Evolutionary conservation across 768 basidiomycete species (phyloP), one percentile per base, ranked within the genome.

Genomic region (Xerocomus brunneocitrinus): DNA sequence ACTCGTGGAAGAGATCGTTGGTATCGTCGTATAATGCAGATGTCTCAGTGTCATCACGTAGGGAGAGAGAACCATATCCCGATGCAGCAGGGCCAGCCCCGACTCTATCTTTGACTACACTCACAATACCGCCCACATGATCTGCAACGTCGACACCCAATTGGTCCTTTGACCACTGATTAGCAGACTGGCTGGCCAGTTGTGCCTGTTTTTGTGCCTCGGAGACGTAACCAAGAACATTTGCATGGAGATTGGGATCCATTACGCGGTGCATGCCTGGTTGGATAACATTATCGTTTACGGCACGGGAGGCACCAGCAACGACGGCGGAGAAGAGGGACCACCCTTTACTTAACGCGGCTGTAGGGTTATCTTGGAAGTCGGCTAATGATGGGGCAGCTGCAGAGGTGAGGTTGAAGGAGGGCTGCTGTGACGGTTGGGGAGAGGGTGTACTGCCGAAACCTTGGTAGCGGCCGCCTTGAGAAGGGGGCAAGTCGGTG

Each of bases 281-380:
- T 68, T 97, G 91, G 54, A 98, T 87, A 41, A 98, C 88, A 60
- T 82, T 87, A 66, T 93, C 89, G 58, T 82, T 80, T 46, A 98
- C 89, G 16, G 73, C 87, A 62, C 82, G 82, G 5, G 84, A 80
- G 19, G 94, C 94, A 47, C 86, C 89, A 1, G 73, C 80, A 13
- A 98, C 85, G 32, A 85, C 93, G 0, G 89, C 80, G 28, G 91
- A 88, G 65, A 99, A 87, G n/a, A 98, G 71, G 25, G 92, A 91
- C 97, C 97, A 98, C 42, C 95, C 93, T 74, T 98, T 98, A 62
- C 82, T 82, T 13, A 98, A 70, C 0, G 95, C 95, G 8, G 81
- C 84, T 35, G 87, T 69, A 0, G 95, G 95, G 64, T 92, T 91
- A 42, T 87, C 82, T 67, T 95, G 91, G 30, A 98, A 71, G 19